phyloP scores from a whole-genome alignment of 2,329 filamentous ascomycete species.

The Penicillium occitanis region DNA sequence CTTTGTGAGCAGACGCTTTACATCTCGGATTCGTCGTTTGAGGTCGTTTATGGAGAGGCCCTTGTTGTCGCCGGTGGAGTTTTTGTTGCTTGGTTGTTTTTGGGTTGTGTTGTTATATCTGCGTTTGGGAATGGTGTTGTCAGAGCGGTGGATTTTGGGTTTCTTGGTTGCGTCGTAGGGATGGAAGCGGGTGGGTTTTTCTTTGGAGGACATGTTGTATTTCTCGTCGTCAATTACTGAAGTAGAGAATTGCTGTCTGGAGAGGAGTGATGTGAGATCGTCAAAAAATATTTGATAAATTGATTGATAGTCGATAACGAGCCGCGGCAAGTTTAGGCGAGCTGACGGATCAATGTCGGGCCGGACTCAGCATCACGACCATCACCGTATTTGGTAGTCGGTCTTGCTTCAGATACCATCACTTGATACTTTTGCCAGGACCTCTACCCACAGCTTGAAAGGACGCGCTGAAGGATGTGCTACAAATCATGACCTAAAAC shows the following conservation, averaged over 20 bases:
- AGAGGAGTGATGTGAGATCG: too few relatives aligned
- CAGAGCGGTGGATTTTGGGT: conserved; percentile 23
- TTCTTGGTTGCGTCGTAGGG: conserved; percentile 24
- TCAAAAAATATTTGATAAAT: conserved; percentile 2
- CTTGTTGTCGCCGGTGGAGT: conserved; percentile 10
- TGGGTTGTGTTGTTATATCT: conserved; percentile 19
- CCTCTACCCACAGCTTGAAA: too few relatives aligned
- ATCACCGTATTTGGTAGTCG: conserved; percentile 23
- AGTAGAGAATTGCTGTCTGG: not conserved
- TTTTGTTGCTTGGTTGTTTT: conserved; percentile 8
- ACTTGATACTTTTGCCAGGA: too few relatives aligned
- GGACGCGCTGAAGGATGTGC: not conserved
- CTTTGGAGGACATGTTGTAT: conserved; percentile 13
- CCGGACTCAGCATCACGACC: conserved; percentile 27
- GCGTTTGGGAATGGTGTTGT: conserved; percentile 21
- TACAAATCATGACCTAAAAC: conserved; percentile 21
- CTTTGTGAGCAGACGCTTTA: conserved; percentile 53
- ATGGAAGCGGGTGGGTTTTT: conserved; percentile 17
- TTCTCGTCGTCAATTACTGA: not conserved
- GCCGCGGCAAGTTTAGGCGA: conserved; percentile 21
- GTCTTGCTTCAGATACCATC: not conserved
- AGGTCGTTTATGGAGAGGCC: conserved; percentile 49
- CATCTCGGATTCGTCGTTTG: conserved; percentile 57
- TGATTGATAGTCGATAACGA: not conserved
- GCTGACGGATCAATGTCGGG: conserved; percentile 31